Evolutionary conservation across 306 rosid genomes (phyloP), one percentile per base, ranked within the genome.

Genomic region (Malus orientalis): DNA sequence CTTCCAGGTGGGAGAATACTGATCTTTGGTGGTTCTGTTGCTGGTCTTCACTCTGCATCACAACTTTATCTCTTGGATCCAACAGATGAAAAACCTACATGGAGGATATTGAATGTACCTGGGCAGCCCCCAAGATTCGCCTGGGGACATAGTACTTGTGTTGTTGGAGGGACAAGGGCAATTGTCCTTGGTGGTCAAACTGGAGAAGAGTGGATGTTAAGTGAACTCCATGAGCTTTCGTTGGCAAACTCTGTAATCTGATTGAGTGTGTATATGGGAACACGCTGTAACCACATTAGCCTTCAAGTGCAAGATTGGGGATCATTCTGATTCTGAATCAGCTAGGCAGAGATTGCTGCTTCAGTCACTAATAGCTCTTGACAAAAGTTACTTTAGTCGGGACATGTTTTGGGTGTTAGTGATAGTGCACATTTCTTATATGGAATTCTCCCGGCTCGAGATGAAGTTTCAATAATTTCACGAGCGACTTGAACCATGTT

Each of bases 111-210:
- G 67, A 96, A 96, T 47, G 98, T 96, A 36, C 98, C 99, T 0
- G 98, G 99, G 29, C 84, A 86, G 70, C 99, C 99, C 74, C 98
- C 99, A 0, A 88, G 99, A 63, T 96, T 96, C 59, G 99, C 99
- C 77, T 96, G 99, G 99, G 99, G 99, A 73, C 99, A 96, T 75
- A 96, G 99, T 80, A 92, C 99, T 25, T 96, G 99, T 83, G 97
- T 96, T 47, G 99, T 96, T 27, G 99, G 99, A 66, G 99, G 99
- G 68, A 92, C 99, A 64, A 88, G 99, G 85, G 98, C 99, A 61
- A 89, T 96, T 68, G 99, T 96, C 74, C 80, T 96, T 74, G 98
- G 99, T 13, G 99, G 99, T 81, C 99, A 96, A 84, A 92, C 99
- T 11, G 99, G 99, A 84, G 99, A 96, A 83, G 98, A 96, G 78